phyloP scores from a whole-genome alignment of 345 rosid genomes.

The Cardamine occulta region DNA sequence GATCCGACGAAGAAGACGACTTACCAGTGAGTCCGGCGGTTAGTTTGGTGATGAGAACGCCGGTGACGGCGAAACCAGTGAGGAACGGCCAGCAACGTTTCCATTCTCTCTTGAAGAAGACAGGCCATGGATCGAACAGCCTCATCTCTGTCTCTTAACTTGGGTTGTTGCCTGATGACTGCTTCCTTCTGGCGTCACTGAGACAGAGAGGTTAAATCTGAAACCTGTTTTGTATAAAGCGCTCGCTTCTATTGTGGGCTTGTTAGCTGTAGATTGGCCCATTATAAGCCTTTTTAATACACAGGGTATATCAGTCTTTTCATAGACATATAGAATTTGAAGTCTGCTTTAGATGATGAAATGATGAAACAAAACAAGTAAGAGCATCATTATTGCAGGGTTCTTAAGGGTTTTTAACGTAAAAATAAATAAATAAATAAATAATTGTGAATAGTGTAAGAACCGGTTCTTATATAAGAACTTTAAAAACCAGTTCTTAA shows the following conservation, averaged over 20 bases:
- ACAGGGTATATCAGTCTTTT: too few species aligned
- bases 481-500: too few species aligned
- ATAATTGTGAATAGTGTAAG: too few species aligned
- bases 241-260: conserved; percentile 17
- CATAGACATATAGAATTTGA: too few species aligned
- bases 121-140: conserved; percentile 72
- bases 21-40: conserved; percentile 73
- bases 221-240: not conserved
- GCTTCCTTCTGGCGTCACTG: not conserved
- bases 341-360: too few species aligned
- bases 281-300: too few species aligned
- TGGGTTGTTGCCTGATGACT: conserved; percentile 12
- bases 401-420: too few species aligned
- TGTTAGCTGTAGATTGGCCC: too few species aligned
- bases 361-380: too few species aligned
- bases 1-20: conserved; percentile 4
- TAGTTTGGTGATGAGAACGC: conserved; percentile 67
- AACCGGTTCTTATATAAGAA: too few species aligned
- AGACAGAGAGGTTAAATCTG: not conserved
- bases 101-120: conserved; percentile 85
- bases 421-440: too few species aligned
- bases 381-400: too few species aligned
- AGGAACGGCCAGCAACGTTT: conserved; percentile 85
- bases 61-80: conserved; percentile 79
- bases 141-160: conserved; percentile 41